Base-by-base conservation (phyloP, 148 eudicot genomes). In the Persicaria tinctoria region DNA sequence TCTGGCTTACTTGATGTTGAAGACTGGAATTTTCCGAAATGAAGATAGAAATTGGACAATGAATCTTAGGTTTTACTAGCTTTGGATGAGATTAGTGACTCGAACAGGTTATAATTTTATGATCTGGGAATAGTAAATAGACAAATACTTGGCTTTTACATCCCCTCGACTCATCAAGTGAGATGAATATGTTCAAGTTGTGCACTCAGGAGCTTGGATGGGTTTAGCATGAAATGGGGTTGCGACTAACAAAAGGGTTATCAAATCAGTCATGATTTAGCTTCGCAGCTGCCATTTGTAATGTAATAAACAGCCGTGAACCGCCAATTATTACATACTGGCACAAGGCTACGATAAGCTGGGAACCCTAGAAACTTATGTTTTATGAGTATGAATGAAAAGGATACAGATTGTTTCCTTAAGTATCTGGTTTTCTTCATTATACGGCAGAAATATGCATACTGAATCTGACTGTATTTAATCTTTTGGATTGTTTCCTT, bases 71-170 rank as follows among this genome's bases (percentile, higher is more conserved):
- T 66, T 23, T 23, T 66, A 66, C 46, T 41, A 50, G 14, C 13
- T 66, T 66, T 66, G 9, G 4, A 13, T 66, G 70, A 66, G 70
- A 66, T 66, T 44, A 63, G 68, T 64, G 13, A 41, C 13, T 66
- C 13, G 70, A 44, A 41, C 41, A 44, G 47, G 70, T 66, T 18
- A 14, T 2, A 11, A 6, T 14, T 66, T n/a, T 44, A 13, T 66
- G 47, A 66, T 38, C 69, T 38, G 46, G 46, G 64, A 57, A 57
- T 60, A 27, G 2, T 23, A 60, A 18, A 20, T 57, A 10, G 46
- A 63, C 46, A 32, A 27, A 4, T 13, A 13, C 18, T 8, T 66
- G 18, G 6, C 12, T 5, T 50, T 50, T 50, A 12, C 53, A 32
- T 32, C 41, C 41, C 41, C 41, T 32, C 41, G 3, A 32, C 41